These are phyloP conservation scores for Hygrocybe coccinea DNA, from an alignment of 768 basidiomycete species.

Conservation along the genomic window DNA sequence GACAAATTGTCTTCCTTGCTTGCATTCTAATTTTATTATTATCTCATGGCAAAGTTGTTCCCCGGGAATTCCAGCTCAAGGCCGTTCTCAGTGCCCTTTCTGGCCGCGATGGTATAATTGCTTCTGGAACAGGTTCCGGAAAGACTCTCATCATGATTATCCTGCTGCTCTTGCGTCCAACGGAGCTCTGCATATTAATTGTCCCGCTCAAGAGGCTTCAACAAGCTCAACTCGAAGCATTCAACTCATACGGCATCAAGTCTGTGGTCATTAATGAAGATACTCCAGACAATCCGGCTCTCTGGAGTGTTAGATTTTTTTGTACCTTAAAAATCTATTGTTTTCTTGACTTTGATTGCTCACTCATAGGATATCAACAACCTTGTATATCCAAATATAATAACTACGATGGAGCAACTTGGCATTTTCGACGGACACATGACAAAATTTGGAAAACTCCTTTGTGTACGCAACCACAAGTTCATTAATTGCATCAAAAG, in stretches of 20 bases:
- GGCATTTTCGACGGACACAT: conserved; percentile 14
- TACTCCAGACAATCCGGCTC: conserved; percentile 14
- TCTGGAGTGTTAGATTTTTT: conserved; percentile 20
- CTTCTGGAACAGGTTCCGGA: too few species aligned
- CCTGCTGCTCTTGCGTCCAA: conserved; percentile 17
- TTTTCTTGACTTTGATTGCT: too few species aligned
- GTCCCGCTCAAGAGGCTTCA: conserved; percentile 13
- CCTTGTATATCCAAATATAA: neutral
- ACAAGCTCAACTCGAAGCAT: conserved; percentile 7
- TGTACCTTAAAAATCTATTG: too few species aligned
- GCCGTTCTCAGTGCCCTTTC: neutral
- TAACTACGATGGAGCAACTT: conserved; percentile 20
- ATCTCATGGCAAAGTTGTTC: neutral
- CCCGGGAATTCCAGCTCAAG: neutral
- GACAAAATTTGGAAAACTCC: conserved; percentile 12
- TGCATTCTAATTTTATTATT: neutral
- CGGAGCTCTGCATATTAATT: conserved; percentile 7
- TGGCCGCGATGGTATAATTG: neutral
- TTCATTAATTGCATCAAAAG: conserved; percentile 13
- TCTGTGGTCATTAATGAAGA: conserved; percentile 18
- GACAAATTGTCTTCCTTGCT: neutral
- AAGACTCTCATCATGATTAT: conserved; percentile 25
- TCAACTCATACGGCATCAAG: conserved; percentile 16
- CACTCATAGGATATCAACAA: too few species aligned
- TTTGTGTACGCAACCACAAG: neutral